Conservation (phyloP, 192 early-diverging fungal genomes). For the Physocladia obscura region DNA sequence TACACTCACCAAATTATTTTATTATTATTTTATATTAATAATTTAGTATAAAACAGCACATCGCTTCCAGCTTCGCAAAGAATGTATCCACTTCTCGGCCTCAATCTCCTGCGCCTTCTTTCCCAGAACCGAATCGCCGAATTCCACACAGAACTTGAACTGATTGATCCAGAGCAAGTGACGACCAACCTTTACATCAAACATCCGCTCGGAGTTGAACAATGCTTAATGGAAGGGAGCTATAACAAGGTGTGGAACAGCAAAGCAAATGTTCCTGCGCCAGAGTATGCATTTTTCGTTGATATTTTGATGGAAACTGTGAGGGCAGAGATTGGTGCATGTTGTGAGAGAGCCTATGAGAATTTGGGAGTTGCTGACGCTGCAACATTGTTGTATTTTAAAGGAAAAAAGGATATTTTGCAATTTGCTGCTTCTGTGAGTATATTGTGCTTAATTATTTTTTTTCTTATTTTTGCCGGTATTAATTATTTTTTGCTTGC, state of each 20-base stretch:
- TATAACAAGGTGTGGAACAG: conserved; percentile 97
- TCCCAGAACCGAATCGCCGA: conserved; percentile 95
- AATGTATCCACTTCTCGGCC: conserved; percentile 86
- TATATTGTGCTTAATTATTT: not conserved
- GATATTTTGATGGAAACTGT: conserved; percentile 93
- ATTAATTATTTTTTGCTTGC: not conserved
- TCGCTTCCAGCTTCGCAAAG: conserved; percentile 72
- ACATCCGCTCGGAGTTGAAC: conserved; percentile 91
- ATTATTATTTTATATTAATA: not conserved
- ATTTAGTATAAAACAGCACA: conserved; percentile 15
- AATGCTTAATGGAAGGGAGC: conserved; percentile 95
- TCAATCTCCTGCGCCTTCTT: conserved; percentile 90
- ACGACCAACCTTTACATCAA: conserved; percentile 80
- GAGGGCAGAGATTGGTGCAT: conserved; percentile 88
- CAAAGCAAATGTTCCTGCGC: conserved; percentile 80
- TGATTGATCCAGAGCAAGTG: conserved; percentile 80
- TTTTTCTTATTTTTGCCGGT: not conserved
- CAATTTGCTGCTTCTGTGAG: conserved; percentile 74
- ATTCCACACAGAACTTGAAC: conserved; percentile 96
- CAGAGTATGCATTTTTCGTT: conserved; percentile 91
- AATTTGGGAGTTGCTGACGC: conserved; percentile 84
- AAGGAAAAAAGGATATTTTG: conserved; percentile 74
- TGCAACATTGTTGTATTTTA: conserved; percentile 88
- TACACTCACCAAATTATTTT: conserved; percentile 45
- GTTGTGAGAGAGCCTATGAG: conserved; percentile 91